Base-by-base conservation (phyloP, 768 basidiomycete species). In the Lentinula aciculospora region DNA sequence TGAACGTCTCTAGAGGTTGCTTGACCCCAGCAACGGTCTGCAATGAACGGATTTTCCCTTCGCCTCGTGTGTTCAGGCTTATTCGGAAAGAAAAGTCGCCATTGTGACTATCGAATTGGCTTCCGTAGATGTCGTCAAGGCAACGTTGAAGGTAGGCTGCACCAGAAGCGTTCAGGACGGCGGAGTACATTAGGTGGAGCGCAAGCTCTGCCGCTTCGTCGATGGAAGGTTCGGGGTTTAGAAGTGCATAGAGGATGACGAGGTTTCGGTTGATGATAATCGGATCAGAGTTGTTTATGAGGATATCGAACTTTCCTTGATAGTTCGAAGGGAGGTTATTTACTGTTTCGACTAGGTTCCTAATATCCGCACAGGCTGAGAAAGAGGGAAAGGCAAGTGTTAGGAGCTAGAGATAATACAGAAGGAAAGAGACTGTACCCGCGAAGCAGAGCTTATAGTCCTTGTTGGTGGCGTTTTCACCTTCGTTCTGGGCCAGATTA, bases 191-290 rank as follows among this genome's bases (percentile, higher is more conserved):
- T 25, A 77, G 63, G 59, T 77, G 77, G 7, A 67, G 63, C 0
- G 72, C 72, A 9, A 78, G 65, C 62, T 77, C 76, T 10, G 74
- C 75, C 4, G 72, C 71, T 66, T 76, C 73, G 17, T 76, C 74
- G 36, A 72, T 64, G 7, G 74, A 71, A 8, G 73, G 73, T 7
- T 73, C 74, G 2, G 74, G 65, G 13, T 65, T 67, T n/a, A 75
- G 69, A 10, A 77, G 68, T 8, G 67, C 69, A 25, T 68, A 71
- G 10, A 75, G 70, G 49, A 75, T 68, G 34, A 77, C 66, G 25
- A 79, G 72, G 58, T 73, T 74, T 23, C 73, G 73, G 49, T 75
- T 76, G 29, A 74, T 65, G 3, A 69, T 62, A 29, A 76, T 62
- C 1, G 74, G 63, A 54, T 77, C 71, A 34, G 63, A 64, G 44